Evolutionary conservation across 768 basidiomycete genomes (phyloP).

Genomic region (Roridomyces roridus): DNA sequence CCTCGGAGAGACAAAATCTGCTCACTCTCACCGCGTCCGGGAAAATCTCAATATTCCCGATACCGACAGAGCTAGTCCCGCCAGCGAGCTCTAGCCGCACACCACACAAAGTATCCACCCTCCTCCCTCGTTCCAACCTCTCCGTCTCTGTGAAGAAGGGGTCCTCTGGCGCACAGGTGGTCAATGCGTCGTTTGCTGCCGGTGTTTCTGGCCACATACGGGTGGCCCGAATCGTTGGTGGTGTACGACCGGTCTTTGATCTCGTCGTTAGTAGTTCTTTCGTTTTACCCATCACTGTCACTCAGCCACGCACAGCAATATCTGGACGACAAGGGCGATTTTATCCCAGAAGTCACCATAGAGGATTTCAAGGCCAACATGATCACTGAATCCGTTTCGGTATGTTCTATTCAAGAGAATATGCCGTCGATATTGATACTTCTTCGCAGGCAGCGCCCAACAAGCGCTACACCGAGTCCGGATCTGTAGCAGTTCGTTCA

Average conservation of each 20-base stretch:
- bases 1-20: conserved; percentile 45
- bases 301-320: conserved; percentile 49
- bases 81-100: conserved; percentile 45
- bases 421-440: not conserved
- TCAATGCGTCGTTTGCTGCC: conserved; percentile 53
- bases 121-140: conserved; percentile 59
- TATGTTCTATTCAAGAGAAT: conserved; percentile 4
- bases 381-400: conserved; percentile 27
- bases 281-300: conserved; percentile 4
- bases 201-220: conserved; percentile 51
- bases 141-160: conserved; percentile 45
- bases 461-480: conserved; percentile 72
- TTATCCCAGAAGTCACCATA: conserved; percentile 56
- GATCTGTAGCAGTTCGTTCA: conserved; percentile 67
- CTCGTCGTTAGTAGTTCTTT: conserved; percentile 55
- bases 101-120: conserved; percentile 52
- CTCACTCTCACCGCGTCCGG: conserved; percentile 66
- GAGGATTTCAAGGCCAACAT: conserved; percentile 41
- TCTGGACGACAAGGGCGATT: conserved; percentile 58
- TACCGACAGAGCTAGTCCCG: conserved; percentile 51
- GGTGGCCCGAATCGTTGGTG: conserved; percentile 60
- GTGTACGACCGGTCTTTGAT: conserved; percentile 65
- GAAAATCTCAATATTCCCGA: conserved; percentile 60
- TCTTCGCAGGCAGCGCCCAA: conserved; percentile 49
- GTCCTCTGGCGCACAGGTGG: conserved; percentile 41